phyloP scores from a whole-genome alignment of 73 alveolate species.

The Tetrahymena malaccensis region DNA sequence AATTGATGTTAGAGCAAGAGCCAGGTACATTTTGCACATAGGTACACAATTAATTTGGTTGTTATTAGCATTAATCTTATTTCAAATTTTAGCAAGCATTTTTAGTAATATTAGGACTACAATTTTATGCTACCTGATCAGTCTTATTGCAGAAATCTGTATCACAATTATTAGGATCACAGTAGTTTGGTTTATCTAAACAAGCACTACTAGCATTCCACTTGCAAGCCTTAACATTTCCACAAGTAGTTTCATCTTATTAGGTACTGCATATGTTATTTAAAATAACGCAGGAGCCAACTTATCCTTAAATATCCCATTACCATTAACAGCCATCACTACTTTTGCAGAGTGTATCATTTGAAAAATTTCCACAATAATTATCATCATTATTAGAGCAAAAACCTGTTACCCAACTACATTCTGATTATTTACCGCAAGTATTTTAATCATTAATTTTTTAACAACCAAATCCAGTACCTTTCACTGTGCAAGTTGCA shows the following conservation, averaged over 20 bases:
- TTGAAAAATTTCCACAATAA: background rate
- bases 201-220: background rate
- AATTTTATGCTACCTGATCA: background rate
- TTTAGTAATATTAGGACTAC: background rate
- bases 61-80: background rate
- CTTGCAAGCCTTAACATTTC: background rate
- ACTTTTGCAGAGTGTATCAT: background rate
- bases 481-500: background rate
- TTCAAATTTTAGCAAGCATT: background rate
- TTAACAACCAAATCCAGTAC: background rate
- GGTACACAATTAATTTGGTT: background rate
- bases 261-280: background rate
- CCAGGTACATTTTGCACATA: background rate
- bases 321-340: background rate
- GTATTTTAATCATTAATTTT: background rate
- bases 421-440: background rate
- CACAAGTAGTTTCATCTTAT: background rate
- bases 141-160: background rate
- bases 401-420: background rate
- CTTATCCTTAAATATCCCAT: background rate
- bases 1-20: background rate
- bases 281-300: background rate
- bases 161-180: background rate
- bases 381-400: background rate
- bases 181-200: background rate